phyloP scores from a whole-genome alignment of 2,329 filamentous ascomycete species.

The Pyricularia sp. region DNA sequence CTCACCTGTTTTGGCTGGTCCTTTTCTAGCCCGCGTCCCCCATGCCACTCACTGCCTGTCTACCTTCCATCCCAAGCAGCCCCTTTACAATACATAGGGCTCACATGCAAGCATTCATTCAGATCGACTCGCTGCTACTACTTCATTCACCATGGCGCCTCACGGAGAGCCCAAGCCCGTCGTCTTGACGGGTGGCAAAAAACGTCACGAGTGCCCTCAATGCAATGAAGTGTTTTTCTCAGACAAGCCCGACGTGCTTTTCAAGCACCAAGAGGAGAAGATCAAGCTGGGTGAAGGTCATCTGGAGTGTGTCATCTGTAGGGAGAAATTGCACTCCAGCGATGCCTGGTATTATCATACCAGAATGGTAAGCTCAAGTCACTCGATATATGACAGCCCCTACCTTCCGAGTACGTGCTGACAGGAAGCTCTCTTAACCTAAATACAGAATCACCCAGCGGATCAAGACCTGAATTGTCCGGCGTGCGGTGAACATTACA shows the following conservation, averaged over 20 bases:
- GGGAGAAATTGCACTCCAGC: slow-evolving; percentile 23
- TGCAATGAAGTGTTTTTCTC: neutral
- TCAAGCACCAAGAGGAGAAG: slow-evolving; percentile 19
- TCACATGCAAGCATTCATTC: neutral
- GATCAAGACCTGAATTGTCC: neutral
- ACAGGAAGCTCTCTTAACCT: neutral
- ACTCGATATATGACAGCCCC: neutral
- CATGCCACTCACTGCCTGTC: neutral
- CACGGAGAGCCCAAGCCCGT: neutral
- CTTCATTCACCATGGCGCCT: neutral
- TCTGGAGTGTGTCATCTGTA: slow-evolving; percentile 24
- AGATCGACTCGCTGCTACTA: neutral
- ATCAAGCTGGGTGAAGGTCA: slow-evolving; percentile 10
- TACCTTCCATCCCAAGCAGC: neutral
- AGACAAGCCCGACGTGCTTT: slow-evolving; percentile 9
- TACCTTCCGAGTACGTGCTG: neutral
- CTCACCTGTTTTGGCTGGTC: neutral
- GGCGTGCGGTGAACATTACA: neutral
- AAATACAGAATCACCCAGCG: neutral
- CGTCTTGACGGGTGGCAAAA: neutral
- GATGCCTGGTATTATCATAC: slow-evolving; percentile 1
- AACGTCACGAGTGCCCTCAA: neutral
- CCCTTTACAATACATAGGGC: neutral
- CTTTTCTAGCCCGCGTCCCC: neutral
- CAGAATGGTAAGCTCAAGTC: neutral